phyloP scores from a whole-genome alignment of 2,329 filamentous ascomycete genomes.

The Cercospora sesami region DNA sequence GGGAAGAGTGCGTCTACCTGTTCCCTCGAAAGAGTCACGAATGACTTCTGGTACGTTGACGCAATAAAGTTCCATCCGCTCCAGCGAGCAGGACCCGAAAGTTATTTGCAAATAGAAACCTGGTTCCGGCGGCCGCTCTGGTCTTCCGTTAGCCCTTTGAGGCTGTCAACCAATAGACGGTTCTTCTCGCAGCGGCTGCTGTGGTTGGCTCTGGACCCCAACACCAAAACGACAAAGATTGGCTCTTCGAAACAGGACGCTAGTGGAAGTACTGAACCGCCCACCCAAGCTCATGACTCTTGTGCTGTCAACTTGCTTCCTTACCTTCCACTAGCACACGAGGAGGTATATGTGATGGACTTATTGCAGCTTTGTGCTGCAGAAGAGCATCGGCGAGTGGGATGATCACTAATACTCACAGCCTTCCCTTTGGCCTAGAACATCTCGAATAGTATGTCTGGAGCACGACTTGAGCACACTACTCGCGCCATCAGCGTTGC shows the following conservation, averaged over 20 bases:
- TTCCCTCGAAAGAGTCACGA: neutral
- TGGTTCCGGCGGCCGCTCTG: slow-evolving; percentile 5
- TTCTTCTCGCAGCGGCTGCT: neutral
- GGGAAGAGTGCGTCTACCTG: neutral
- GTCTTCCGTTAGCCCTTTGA: neutral
- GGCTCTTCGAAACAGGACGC: neutral
- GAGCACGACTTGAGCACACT: neutral
- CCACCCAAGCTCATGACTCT: slow-evolving; percentile 10
- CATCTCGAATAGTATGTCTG: neutral
- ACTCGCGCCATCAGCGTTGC: neutral
- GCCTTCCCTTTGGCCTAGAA: neutral
- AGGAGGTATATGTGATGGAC: neutral
- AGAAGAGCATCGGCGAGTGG: neutral
- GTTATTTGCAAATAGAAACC: slow-evolving; percentile 11
- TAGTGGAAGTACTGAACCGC: slow-evolving; percentile 5
- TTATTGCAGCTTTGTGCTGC: neutral
- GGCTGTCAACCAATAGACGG: neutral
- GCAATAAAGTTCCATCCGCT: neutral
- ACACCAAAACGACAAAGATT: neutral
- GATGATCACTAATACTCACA: neutral
- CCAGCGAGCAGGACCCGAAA: neutral
- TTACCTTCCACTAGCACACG: neutral
- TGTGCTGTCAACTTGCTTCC: slow-evolving; percentile 8
- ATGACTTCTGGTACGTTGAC: neutral
- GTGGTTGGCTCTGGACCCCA: neutral